Evolutionary conservation across 2,329 filamentous ascomycete species (phyloP).

Genomic region (Diaporthe humulicola): DNA sequence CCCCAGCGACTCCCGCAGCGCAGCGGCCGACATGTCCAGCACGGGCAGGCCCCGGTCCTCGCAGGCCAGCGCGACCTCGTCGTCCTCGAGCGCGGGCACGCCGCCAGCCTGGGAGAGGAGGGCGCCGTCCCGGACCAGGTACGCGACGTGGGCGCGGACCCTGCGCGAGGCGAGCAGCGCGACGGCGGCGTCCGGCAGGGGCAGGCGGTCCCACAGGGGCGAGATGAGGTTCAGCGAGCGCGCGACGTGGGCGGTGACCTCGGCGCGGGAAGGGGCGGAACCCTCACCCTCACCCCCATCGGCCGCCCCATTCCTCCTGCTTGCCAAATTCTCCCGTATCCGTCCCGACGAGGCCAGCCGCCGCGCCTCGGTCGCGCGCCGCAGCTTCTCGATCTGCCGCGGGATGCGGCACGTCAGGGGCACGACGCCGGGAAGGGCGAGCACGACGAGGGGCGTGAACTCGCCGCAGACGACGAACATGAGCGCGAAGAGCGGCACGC

Average conservation of each 20-base stretch:
- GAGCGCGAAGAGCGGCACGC: constrained; percentile 82
- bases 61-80: constrained; percentile 79
- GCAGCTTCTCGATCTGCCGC: constrained; percentile 73
- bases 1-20: constrained; percentile 62
- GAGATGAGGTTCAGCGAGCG: constrained; percentile 60
- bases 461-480: constrained; percentile 86
- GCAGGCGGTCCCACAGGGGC: constrained; percentile 63
- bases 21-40: constrained; percentile 56
- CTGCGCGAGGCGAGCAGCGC: constrained; percentile 67
- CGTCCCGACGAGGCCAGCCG: constrained; percentile 63
- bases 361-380: constrained; percentile 65
- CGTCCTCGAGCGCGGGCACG: constrained; percentile 65
- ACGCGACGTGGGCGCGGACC: constrained; percentile 68
- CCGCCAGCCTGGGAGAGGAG: constrained; percentile 76
- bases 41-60: constrained; percentile 76
- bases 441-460: constrained; percentile 84
- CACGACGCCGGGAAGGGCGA: constrained; percentile 77
- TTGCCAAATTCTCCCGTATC: constrained; percentile 43
- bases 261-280: background rate
- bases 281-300: background rate
- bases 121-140: constrained; percentile 78
- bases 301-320: background rate
- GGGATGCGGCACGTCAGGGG: constrained; percentile 89
- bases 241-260: constrained; percentile 53
- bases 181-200: constrained; percentile 52